These are phyloP conservation scores for Athelia sp. DNA, from an alignment of 1,284 basidiomycete genomes.

Conservation along the genomic window DNA sequence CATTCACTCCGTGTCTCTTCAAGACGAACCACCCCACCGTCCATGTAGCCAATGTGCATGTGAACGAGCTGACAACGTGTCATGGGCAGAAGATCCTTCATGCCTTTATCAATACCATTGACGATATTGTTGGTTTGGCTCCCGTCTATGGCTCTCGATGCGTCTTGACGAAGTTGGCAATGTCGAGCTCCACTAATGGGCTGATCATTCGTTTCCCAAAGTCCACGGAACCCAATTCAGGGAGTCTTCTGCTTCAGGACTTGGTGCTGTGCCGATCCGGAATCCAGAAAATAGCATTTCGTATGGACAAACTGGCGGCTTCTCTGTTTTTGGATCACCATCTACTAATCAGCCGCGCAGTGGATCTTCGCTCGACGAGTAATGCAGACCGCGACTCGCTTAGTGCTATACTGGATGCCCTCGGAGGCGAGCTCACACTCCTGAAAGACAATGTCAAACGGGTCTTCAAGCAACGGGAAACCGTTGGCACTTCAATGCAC, in stretches of 20 bases:
- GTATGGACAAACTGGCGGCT: conserved; percentile 37
- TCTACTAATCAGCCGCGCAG: conserved; percentile 31
- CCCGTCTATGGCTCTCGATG: conserved; percentile 31
- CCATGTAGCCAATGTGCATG: conserved; percentile 3
- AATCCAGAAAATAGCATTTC: conserved; percentile 32
- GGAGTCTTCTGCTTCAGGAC: conserved; percentile 23
- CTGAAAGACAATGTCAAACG: conserved; percentile 23
- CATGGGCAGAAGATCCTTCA: conserved; percentile 14
- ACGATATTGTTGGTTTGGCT: conserved; percentile 29
- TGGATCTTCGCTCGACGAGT: conserved; percentile 39
- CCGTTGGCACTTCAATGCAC: not conserved
- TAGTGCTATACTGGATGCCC: conserved; percentile 29
- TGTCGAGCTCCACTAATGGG: conserved; percentile 23
- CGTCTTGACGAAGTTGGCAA: conserved; percentile 27
- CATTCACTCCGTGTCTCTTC: too few species aligned
- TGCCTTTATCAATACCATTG: conserved; percentile 19
- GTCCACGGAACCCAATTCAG: conserved; percentile 7
- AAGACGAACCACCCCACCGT: not conserved
- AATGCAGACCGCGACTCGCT: conserved; percentile 24
- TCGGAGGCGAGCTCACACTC: conserved; percentile 30
- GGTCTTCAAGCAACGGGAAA: conserved; percentile 25
- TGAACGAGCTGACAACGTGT: not conserved
- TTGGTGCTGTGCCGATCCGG: conserved; percentile 24
- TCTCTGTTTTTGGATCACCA: conserved; percentile 35
- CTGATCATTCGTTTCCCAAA: not conserved